Percentiles rank a stretch among this genome's conserved stretches.
phyloP scores from a whole-genome alignment of 257 asterid species.

The Nicotiana benthamiana region DNA sequence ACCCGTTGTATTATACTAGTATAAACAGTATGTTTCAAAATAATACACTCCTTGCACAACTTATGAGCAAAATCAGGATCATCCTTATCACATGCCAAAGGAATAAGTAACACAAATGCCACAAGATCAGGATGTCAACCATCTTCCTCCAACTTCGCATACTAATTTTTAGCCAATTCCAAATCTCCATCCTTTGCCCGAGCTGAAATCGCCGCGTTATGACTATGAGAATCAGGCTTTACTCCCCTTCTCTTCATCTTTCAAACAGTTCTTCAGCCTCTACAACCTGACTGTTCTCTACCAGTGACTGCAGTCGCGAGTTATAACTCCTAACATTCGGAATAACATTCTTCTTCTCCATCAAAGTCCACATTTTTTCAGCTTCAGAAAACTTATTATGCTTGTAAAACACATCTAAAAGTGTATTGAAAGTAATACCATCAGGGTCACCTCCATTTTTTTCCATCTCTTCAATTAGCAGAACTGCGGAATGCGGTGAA shows the following conservation, averaged over 20 bases:
- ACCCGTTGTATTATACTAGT: background rate
- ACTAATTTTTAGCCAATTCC: background rate
- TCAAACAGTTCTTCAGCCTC: background rate
- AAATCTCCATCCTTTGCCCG: background rate
- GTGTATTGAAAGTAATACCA: background rate
- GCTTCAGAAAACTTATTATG: background rate
- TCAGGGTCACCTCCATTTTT: background rate
- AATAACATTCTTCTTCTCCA: background rate
- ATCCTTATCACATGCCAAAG: background rate
- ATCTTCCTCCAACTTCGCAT: background rate
- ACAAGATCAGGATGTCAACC: background rate
- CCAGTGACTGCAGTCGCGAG: background rate
- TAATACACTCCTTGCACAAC: background rate
- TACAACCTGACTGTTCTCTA: background rate
- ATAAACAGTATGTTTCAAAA: background rate
- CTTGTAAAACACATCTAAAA: background rate
- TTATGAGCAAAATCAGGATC: background rate
- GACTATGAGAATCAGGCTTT: background rate
- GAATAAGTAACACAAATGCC: background rate
- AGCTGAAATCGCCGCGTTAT: background rate
- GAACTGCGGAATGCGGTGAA: background rate
- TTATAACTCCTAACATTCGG: slow-evolving; percentile 4
- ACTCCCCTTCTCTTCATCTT: background rate
- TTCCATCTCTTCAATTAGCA: background rate
- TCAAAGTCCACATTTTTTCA: background rate